These are phyloP conservation scores for Fusarium transvaalense DNA, from an alignment of 2,329 filamentous ascomycete genomes.

Conservation along the genomic window DNA sequence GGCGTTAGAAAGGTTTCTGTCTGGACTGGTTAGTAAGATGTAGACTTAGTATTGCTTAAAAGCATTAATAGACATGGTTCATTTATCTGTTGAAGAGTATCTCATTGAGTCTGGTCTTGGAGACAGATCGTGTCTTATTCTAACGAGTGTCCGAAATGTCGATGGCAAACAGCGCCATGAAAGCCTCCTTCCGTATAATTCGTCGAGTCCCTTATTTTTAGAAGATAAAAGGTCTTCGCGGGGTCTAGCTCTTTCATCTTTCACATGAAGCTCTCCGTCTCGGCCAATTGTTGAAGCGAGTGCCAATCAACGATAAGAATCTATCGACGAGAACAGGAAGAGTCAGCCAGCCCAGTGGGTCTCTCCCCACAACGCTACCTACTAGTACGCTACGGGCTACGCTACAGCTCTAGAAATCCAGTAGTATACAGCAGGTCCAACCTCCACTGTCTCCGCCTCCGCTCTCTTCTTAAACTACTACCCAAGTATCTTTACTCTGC, in stretches of 20 bases:
- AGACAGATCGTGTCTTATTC: neutral
- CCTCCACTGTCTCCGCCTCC: slow-evolving; percentile 40
- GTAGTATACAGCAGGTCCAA: slow-evolving; percentile 14
- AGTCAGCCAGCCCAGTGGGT: slow-evolving; percentile 33
- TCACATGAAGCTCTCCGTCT: slow-evolving; percentile 35
- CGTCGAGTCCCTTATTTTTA: slow-evolving; percentile 12
- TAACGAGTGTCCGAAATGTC: slow-evolving; percentile 16
- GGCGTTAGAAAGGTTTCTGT: neutral
- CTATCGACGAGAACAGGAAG: slow-evolving; percentile 4
- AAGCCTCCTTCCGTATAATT: slow-evolving; percentile 14
- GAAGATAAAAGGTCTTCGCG: slow-evolving; percentile 7
- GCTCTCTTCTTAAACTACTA: slow-evolving; percentile 29
- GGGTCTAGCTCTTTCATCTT: slow-evolving; percentile 25
- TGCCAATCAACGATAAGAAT: slow-evolving; percentile 31
- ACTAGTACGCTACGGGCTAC: slow-evolving; percentile 6
- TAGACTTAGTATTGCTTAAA: slow-evolving; percentile 1
- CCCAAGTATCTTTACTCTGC: slow-evolving; percentile 21
- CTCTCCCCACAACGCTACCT: slow-evolving; percentile 37
- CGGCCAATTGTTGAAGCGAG: slow-evolving; percentile 33
- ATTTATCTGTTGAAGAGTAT: neutral
- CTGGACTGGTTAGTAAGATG: neutral
- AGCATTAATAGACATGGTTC: slow-evolving; percentile 12
- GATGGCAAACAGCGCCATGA: slow-evolving; percentile 9
- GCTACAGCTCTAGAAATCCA: slow-evolving; percentile 24
- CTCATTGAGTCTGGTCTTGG: slow-evolving; percentile 4